These are phyloP conservation scores for Omphalotus guepiniiformis DNA, from an alignment of 768 basidiomycete species.

Conservation along the genomic window DNA sequence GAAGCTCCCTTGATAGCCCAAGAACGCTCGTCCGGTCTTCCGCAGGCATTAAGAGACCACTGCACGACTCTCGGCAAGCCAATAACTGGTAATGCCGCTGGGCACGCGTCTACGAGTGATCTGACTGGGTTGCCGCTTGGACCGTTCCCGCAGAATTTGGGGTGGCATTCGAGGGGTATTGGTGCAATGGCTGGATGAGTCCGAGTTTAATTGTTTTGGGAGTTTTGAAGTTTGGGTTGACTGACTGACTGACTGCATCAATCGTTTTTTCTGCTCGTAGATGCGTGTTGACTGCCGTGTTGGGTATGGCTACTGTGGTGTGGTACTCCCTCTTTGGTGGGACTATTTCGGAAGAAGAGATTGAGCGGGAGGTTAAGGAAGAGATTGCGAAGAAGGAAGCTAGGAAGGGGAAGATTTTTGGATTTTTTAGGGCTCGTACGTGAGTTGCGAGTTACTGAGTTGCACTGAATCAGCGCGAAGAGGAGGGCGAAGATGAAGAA, in stretches of 20 bases:
- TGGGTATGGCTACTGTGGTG: constrained; percentile 77
- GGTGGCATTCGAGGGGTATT: constrained; percentile 72
- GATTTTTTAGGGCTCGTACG: constrained; percentile 17
- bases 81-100: constrained; percentile 83
- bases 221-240: not conserved
- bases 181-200: constrained; percentile 70
- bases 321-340: constrained; percentile 83
- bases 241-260: not conserved
- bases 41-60: constrained; percentile 62
- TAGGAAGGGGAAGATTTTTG: constrained; percentile 44
- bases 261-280: constrained; percentile 30
- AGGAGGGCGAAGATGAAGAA: no score
- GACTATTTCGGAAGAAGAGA: constrained; percentile 70
- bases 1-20: constrained; percentile 76
- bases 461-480: no score
- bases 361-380: constrained; percentile 63
- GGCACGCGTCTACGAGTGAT: constrained; percentile 64
- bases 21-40: constrained; percentile 42
- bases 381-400: constrained; percentile 58
- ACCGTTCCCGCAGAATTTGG: constrained; percentile 68
- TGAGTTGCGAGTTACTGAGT: no score
- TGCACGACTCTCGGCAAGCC: constrained; percentile 61
- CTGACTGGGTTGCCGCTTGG: constrained; percentile 60
- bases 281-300: constrained; percentile 75
- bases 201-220: not conserved